Base-by-base conservation (phyloP, 805 yeast species). In the Kuraishia floccosa region DNA sequence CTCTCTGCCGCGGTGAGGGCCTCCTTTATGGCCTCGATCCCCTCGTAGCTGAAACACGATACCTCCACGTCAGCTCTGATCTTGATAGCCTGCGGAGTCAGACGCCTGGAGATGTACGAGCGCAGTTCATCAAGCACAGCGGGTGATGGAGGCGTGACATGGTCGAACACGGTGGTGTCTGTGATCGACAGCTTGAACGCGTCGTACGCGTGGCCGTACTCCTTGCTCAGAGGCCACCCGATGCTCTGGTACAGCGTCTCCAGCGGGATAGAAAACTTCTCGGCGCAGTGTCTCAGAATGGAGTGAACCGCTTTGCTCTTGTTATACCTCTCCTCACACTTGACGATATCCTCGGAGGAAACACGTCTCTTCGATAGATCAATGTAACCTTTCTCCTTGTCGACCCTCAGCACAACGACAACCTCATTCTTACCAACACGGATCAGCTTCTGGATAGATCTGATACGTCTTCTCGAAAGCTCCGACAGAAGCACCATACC, bases 401-500 rank as follows among this genome's bases (percentile, higher is more conserved):
- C 98, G 38, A 91, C 98, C 67, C 98, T 81, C 52, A 91, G 68
- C 7, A 91, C 98, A 37, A 91, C 96, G 21, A 89, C 98, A 34
- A 91, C 96, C 62, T 91, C 98, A 53, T 91, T 91, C 56, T 93
- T 85, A 42, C 98, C 98, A 40, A 91, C 97, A 65, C 97, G 81
- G 58, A 91, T 87, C 55, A 86, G 73, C 57, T 91, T 91, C 62
- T 91, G 98, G 52, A 91, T 91, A 32, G 96, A 85, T 59, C 98
- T 76, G 50, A 91, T 91, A 66, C 98, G 93, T 70, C 98, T 85
- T 73, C 98, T 83, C 23, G 97, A 87, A 46, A 91, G 72, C 63
- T 91, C 98, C 25, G 94, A 81, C 48, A 91, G 72, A 42, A 91
- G 67, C 35, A 91, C 94, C 98, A 91, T 91, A 50, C 98, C 98